Conservation (phyloP, 2,329 filamentous ascomycete species). For the Metarhizium sp. region DNA sequence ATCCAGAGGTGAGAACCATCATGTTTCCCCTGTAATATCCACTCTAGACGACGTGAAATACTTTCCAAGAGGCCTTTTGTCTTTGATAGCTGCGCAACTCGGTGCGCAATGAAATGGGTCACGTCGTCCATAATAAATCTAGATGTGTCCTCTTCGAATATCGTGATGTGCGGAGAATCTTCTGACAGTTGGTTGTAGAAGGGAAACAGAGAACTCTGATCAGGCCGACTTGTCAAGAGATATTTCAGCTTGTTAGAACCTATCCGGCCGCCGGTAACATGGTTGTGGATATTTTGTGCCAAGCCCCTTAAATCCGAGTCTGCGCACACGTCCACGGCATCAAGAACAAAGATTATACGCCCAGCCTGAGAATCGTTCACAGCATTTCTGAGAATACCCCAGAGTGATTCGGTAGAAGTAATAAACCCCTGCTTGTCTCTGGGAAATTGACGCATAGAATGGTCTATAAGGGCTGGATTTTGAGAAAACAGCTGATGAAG, state of each 20-base stretch:
- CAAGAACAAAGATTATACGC: slow-evolving; percentile 24
- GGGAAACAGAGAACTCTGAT: slow-evolving; percentile 15
- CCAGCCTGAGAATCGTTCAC: slow-evolving; percentile 16
- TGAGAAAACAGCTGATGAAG: slow-evolving; percentile 28
- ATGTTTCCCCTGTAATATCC: slow-evolving; percentile 9
- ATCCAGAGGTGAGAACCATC: slow-evolving; percentile 30
- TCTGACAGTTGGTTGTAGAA: slow-evolving; percentile 9
- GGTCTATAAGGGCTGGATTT: slow-evolving; percentile 18
- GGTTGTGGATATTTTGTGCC: slow-evolving; percentile 5
- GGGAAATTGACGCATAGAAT: slow-evolving; percentile 18
- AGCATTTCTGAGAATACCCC: slow-evolving; percentile 17
- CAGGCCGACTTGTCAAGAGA: slow-evolving; percentile 17
- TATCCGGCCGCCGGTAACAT: slow-evolving; percentile 8
- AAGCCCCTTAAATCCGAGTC: slow-evolving; percentile 14
- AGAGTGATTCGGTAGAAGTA: slow-evolving; percentile 13
- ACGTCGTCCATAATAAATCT: slow-evolving; percentile 24
- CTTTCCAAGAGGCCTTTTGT: slow-evolving; percentile 10
- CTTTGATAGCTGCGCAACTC: slow-evolving; percentile 12
- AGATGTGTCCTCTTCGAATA: background rate
- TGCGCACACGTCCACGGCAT: slow-evolving; percentile 29
- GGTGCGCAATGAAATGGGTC: slow-evolving; percentile 21
- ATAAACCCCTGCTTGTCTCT: slow-evolving; percentile 17
- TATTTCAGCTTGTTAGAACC: slow-evolving; percentile 17
- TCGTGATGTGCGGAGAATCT: background rate
- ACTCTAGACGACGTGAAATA: slow-evolving; percentile 11